Evolutionary conservation across 2,329 filamentous ascomycete genomes (phyloP).

Genomic region (Epichloe gansuensis): DNA sequence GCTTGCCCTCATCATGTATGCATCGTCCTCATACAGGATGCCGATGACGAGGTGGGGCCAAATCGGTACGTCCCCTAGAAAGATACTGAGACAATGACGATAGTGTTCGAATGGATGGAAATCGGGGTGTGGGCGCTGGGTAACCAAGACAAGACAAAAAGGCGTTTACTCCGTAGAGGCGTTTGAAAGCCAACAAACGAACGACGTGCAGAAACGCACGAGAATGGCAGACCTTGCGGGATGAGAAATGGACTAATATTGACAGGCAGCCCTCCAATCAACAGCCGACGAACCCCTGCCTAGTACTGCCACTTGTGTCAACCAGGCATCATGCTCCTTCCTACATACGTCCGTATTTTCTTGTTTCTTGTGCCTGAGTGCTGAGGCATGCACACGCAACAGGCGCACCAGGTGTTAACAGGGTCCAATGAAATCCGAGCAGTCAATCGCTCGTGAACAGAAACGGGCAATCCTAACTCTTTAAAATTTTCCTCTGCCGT

Average conservation of each 20-base stretch:
- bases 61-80: not conserved
- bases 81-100: not conserved
- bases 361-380: too few species aligned
- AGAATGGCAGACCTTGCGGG: not conserved
- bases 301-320: too few species aligned
- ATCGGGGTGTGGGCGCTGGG: not conserved
- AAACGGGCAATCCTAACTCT: too few species aligned
- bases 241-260: not conserved
- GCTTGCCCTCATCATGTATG: not conserved
- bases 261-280: not conserved
- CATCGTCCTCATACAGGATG: not conserved
- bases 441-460: too few species aligned
- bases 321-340: too few species aligned
- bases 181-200: not conserved
- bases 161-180: not conserved
- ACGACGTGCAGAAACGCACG: not conserved
- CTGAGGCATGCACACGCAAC: too few species aligned
- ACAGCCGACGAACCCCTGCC: not conserved
- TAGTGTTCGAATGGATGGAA: not conserved
- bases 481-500: too few species aligned
- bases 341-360: too few species aligned
- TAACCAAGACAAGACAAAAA: not conserved
- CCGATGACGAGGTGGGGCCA: conserved; percentile 1
- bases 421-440: too few species aligned
- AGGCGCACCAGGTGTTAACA: too few species aligned